Percentiles rank a stretch among this genome's conserved stretches.
phyloP scores from a whole-genome alignment of 2,329 filamentous ascomycete genomes.

The Bipolaris cookei region DNA sequence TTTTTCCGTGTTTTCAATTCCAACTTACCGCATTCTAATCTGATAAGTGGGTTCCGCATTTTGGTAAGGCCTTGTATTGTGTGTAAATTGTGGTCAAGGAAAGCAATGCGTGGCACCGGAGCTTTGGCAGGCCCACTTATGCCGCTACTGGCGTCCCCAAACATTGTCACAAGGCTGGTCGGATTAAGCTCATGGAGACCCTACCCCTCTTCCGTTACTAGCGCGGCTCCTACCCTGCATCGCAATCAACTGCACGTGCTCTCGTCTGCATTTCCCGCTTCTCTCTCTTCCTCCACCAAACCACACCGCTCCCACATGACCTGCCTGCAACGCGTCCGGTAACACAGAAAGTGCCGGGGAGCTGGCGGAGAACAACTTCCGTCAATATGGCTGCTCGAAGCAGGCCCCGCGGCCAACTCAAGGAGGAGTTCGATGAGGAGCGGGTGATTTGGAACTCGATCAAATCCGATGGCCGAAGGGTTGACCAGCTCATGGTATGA shows the following conservation, averaged over 20 bases:
- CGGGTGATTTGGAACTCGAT: slow-evolving; percentile 58
- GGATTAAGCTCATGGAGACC: slow-evolving; percentile 29
- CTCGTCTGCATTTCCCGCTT: slow-evolving; percentile 11
- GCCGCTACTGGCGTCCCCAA: slow-evolving; percentile 14
- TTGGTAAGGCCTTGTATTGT: slow-evolving; percentile 14
- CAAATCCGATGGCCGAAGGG: slow-evolving; percentile 52
- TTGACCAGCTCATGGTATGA: slow-evolving; percentile 57
- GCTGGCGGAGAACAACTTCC: slow-evolving; percentile 15
- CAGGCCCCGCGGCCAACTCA: slow-evolving; percentile 52
- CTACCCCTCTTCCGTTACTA: slow-evolving; percentile 30
- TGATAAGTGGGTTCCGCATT: slow-evolving; percentile 73
- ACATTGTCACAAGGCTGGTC: slow-evolving; percentile 28
- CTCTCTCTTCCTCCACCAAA: slow-evolving; percentile 4
- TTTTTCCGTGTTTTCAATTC: slow-evolving; percentile 13
- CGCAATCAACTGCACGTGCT: slow-evolving; percentile 11
- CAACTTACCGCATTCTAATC: slow-evolving; percentile 73
- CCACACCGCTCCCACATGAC: slow-evolving; percentile 15
- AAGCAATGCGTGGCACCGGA: slow-evolving; percentile 16
- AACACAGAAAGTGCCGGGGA: slow-evolving; percentile 18
- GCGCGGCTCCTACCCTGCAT: slow-evolving; percentile 30
- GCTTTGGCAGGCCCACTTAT: slow-evolving; percentile 23
- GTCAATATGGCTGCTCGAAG: slow-evolving; percentile 55
- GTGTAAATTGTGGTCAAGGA: slow-evolving; percentile 17
- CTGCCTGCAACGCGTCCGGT: slow-evolving; percentile 12
- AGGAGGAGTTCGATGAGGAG: slow-evolving; percentile 60